These are phyloP conservation scores for Exidia glandulosa DNA, from an alignment of 768 basidiomycete species.

Conservation along the genomic window DNA sequence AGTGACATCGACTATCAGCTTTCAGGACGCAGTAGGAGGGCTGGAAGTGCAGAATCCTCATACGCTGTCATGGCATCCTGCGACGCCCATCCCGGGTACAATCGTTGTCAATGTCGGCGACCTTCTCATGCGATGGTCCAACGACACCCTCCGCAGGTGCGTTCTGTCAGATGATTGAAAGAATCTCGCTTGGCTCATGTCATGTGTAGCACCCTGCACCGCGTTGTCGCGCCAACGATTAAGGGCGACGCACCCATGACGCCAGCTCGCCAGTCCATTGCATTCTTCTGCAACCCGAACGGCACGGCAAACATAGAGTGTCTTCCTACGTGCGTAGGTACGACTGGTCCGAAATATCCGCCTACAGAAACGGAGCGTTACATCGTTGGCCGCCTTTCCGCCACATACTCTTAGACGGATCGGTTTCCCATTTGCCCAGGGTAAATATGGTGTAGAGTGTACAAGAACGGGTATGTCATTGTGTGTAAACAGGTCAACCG, in stretches of 20 bases:
- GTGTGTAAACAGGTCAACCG: background rate
- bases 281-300: conserved; percentile 83
- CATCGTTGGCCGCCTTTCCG: conserved; percentile 41
- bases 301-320: conserved; percentile 55
- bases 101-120: conserved; percentile 80
- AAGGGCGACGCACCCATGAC: conserved; percentile 43
- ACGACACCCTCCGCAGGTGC: conserved; percentile 52
- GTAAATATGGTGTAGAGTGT: too few species aligned
- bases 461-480: background rate
- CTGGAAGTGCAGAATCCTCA: conserved; percentile 75
- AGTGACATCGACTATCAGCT: conserved; percentile 1
- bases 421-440: too few species aligned
- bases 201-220: conserved; percentile 50
- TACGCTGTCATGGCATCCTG: conserved; percentile 59
- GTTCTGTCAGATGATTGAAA: background rate
- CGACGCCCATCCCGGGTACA: conserved; percentile 65
- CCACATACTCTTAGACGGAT: conserved; percentile 1
- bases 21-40: conserved; percentile 49
- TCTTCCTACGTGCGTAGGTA: conserved; percentile 43
- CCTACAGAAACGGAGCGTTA: conserved; percentile 65
- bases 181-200: background rate
- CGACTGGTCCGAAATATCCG: conserved; percentile 48
- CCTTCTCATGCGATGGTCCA: conserved; percentile 73
- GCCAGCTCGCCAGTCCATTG: conserved; percentile 65
- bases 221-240: conserved; percentile 64